phyloP scores from a whole-genome alignment of 2,329 filamentous ascomycete genomes.

The Chaetomiaceae sp. region DNA sequence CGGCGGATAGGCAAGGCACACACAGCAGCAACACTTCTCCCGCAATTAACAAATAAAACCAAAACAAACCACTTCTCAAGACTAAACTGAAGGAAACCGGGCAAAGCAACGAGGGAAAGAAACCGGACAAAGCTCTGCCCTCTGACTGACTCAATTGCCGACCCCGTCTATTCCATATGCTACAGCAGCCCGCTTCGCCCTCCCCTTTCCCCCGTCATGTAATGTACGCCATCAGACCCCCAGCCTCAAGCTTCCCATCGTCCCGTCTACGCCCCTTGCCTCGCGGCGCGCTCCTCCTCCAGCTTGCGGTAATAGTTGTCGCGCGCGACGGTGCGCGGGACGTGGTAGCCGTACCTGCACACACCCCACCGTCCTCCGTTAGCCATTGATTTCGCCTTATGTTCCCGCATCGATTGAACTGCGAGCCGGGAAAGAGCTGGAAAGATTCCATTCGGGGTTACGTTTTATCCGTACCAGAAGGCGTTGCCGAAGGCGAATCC shows the following conservation, averaged over 20 bases:
- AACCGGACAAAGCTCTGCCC: conserved; percentile 7
- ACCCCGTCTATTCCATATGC: conserved; percentile 25
- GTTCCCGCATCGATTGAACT: no score
- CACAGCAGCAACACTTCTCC: conserved; percentile 29
- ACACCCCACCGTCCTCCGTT: conserved; percentile 10
- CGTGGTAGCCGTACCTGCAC: conserved; percentile 60
- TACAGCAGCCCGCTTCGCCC: conserved; percentile 11
- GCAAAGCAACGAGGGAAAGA: conserved; percentile 7
- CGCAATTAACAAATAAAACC: conserved; percentile 1
- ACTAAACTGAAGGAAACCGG: conserved; percentile 6
- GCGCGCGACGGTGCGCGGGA: conserved; percentile 52
- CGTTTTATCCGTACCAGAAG: conserved; percentile 53
- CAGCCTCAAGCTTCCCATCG: no score
- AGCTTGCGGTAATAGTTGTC: conserved; percentile 54
- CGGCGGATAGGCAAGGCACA: conserved; percentile 24
- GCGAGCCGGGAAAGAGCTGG: no score
- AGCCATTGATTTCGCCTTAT: conserved; percentile 1
- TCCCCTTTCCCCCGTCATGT: background rate
- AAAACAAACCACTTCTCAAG: background rate
- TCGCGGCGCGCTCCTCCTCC: conserved; percentile 48
- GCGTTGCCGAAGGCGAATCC: conserved; percentile 49
- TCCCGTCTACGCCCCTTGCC: conserved; percentile 15
- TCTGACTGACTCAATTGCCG: conserved; percentile 22
- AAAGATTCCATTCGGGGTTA: no score
- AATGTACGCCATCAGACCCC: no score